Evolutionary conservation across 257 asterid species (phyloP).

Genomic region (Solanum habrochaites): DNA sequence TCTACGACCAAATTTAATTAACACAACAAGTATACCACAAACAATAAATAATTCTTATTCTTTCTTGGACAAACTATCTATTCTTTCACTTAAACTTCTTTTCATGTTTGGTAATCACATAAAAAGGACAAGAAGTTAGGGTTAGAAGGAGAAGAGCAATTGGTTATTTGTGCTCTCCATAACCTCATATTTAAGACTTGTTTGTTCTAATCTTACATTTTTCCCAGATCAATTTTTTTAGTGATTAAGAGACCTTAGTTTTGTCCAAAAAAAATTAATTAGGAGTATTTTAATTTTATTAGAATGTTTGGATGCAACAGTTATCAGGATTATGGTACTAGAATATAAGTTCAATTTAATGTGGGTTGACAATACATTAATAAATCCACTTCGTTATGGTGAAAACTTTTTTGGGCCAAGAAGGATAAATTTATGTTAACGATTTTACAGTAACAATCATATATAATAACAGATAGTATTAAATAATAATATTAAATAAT

Average conservation of each 20-base stretch:
- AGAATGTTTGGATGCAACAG: too few species aligned
- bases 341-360: too few species aligned
- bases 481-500: too few species aligned
- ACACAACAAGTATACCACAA: neutral
- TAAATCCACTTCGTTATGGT: too few species aligned
- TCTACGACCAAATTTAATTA: neutral
- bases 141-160: neutral
- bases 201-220: slow-evolving; percentile 4
- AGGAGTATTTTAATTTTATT: too few species aligned
- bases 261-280: too few species aligned
- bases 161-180: neutral
- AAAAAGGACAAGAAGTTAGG: neutral
- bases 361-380: too few species aligned
- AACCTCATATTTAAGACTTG: neutral
- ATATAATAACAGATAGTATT: too few species aligned
- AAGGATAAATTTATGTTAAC: too few species aligned
- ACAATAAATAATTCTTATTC: neutral
- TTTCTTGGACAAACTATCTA: neutral
- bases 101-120: neutral
- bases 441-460: too few species aligned
- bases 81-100: neutral
- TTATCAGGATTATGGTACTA: too few species aligned
- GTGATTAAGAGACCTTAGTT: neutral
- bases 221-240: slow-evolving; percentile 6
- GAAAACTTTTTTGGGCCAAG: too few species aligned